These are phyloP conservation scores for Candida berthetii DNA, from an alignment of 805 yeast genomes.

Conservation along the genomic window DNA sequence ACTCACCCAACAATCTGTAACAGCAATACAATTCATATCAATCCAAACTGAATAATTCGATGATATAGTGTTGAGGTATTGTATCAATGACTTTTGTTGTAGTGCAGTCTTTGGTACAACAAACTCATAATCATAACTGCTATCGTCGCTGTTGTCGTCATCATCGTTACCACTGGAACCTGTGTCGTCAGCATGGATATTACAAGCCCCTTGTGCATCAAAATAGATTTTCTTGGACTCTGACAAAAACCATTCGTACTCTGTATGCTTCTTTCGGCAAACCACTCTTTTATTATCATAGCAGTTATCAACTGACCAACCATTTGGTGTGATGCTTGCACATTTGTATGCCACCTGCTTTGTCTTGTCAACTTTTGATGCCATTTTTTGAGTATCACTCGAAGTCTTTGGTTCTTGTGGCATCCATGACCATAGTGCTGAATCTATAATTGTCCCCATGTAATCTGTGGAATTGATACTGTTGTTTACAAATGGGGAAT, in stretches of 20 bases:
- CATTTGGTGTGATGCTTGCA: constrained; percentile 32
- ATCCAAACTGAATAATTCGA: constrained; percentile 56
- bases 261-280: constrained; percentile 40
- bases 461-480: constrained; percentile 18
- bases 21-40: constrained; percentile 72
- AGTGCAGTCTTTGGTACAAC: constrained; percentile 44
- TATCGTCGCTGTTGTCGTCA: not conserved
- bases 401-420: constrained; percentile 39
- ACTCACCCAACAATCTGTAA: constrained; percentile 73
- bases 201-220: constrained; percentile 28
- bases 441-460: constrained; percentile 25
- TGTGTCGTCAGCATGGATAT: constrained; percentile 7
- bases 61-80: constrained; percentile 14
- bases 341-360: constrained; percentile 35
- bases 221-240: constrained; percentile 35
- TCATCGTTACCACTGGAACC: constrained; percentile 5
- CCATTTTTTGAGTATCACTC: constrained; percentile 12
- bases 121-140: constrained; percentile 24
- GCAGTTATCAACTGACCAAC: constrained; percentile 70
- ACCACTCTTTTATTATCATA: constrained; percentile 43
- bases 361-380: constrained; percentile 8
- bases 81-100: constrained; percentile 29
- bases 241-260: constrained; percentile 39
- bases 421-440: constrained; percentile 73
- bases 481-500: constrained; percentile 54